phyloP scores from a whole-genome alignment of 148 eudicot species.

The Vaccinium corymbosum region DNA sequence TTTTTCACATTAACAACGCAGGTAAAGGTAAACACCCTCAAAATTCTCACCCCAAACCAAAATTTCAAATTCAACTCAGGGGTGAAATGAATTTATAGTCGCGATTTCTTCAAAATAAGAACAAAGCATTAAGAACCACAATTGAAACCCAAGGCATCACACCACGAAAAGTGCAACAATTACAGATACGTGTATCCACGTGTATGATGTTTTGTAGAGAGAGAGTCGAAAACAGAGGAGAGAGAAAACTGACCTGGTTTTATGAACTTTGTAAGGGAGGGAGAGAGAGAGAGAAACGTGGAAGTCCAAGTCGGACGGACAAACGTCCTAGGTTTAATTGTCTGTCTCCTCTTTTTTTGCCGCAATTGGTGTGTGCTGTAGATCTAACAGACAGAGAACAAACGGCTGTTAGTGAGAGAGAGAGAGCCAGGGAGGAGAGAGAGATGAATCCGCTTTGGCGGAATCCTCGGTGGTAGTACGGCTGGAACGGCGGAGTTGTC shows the following conservation, averaged over 20 bases:
- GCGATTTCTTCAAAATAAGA: not conserved
- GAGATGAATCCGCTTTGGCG: not conserved
- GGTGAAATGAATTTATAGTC: not conserved
- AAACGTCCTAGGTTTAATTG: not conserved
- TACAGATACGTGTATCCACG: not conserved
- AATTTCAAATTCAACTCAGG: not conserved
- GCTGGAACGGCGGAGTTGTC: not conserved
- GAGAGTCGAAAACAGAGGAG: not conserved
- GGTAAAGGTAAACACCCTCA: not conserved
- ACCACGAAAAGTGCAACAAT: too few species aligned
- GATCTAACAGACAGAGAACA: too few species aligned
- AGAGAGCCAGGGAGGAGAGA: not conserved
- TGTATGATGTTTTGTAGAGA: not conserved
- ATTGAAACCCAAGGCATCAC: not conserved
- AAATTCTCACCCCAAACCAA: not conserved
- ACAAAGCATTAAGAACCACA: not conserved
- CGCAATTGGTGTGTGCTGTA: too few species aligned
- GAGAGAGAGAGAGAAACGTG: constrained; percentile 12
- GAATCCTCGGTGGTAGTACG: not conserved
- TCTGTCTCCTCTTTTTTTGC: too few species aligned
- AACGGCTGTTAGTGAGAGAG: not conserved
- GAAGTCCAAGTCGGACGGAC: constrained; percentile 33
- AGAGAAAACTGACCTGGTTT: constrained; percentile 20
- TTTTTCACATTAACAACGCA: not conserved
- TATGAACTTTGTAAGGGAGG: not conserved